These are phyloP conservation scores for Stagonosporopsis cucurbitacearum DNA, from an alignment of 2,329 filamentous ascomycete genomes.

Conservation along the genomic window DNA sequence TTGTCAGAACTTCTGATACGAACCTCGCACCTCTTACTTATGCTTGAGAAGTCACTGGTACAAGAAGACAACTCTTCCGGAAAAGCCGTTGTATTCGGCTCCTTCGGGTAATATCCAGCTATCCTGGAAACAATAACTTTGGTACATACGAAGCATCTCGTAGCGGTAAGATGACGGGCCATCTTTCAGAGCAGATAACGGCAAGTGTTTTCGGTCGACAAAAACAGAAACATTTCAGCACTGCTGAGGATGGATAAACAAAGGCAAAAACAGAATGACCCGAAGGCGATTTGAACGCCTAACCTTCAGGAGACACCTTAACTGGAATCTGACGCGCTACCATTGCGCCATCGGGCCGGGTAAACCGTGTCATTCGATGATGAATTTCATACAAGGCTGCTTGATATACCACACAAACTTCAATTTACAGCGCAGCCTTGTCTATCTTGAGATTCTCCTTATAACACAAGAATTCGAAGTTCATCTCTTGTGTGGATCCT, in stretches of 20 bases:
- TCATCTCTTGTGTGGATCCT: not conserved
- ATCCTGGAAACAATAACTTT: conserved; percentile 7
- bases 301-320: conserved; percentile 37
- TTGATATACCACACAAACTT: not conserved
- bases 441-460: not conserved
- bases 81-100: conserved; percentile 71
- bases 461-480: not conserved
- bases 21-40: conserved; percentile 47
- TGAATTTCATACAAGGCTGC: not conserved
- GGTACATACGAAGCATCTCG: not conserved
- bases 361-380: conserved; percentile 23
- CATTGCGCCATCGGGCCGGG: conserved; percentile 37
- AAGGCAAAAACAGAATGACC: conserved; percentile 30
- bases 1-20: conserved; percentile 39
- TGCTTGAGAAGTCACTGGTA: conserved; percentile 68
- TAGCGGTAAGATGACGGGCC: not conserved
- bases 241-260: not conserved
- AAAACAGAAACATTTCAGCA: conserved; percentile 3
- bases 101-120: conserved; percentile 42
- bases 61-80: conserved; percentile 66
- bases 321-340: conserved; percentile 43
- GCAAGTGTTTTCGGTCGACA: not conserved
- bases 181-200: not conserved
- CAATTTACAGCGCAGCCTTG: not conserved
- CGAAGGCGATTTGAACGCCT: conserved; percentile 37